Evolutionary conservation across 495 filamentous ascomycete genomes (phyloP).

Genomic region (Baudoinia panamericana): DNA sequence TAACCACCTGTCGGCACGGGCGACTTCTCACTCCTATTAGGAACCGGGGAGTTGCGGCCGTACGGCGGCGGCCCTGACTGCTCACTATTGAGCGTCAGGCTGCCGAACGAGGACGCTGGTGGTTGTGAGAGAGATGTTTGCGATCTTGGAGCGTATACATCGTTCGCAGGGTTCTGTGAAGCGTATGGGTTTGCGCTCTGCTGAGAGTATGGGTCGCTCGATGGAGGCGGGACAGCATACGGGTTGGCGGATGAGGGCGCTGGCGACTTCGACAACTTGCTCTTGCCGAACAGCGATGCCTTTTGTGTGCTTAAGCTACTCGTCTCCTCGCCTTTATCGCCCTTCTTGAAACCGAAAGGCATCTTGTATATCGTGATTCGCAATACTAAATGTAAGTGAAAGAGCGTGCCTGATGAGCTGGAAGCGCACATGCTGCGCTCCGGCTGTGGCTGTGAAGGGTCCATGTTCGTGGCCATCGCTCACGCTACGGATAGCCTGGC

Average conservation of each 20-base stretch:
- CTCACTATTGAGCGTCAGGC: constrained; percentile 12
- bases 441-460: no score
- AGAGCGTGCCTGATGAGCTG: no score
- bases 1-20: constrained; percentile 27
- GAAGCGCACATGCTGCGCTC: no score
- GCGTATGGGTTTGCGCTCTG: constrained; percentile 20
- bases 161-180: constrained; percentile 7
- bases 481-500: no score
- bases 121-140: constrained; percentile 18
- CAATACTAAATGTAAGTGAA: background rate
- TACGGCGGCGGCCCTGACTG: background rate
- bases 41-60: constrained; percentile 4
- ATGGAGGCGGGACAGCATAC: constrained; percentile 16
- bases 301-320: constrained; percentile 21
- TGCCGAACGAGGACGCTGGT: constrained; percentile 14
- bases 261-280: constrained; percentile 16
- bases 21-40: constrained; percentile 24
- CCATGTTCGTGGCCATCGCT: no score
- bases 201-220: constrained; percentile 26
- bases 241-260: constrained; percentile 8
- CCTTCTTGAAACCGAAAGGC: constrained; percentile 26
- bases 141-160: constrained; percentile 20
- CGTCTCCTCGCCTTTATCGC: constrained; percentile 16
- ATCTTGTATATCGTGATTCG: constrained; percentile 1
- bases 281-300: constrained; percentile 25